Conservation (phyloP, 345 rosid genomes). For the Conringia planisiliqua region DNA sequence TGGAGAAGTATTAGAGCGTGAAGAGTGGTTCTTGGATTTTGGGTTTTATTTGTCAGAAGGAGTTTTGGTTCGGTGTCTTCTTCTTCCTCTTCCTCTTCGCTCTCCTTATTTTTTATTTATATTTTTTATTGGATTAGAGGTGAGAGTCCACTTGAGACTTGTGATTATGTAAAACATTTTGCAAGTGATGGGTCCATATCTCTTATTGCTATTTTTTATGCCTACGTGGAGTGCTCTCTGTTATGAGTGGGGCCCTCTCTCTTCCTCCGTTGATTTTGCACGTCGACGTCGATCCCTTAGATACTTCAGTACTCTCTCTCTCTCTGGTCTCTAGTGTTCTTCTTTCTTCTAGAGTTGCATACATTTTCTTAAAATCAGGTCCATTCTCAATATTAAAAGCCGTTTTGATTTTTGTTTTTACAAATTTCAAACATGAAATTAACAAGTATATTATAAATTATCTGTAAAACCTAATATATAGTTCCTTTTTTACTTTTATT, state of each 20-base stretch:
- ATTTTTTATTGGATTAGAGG: too few species aligned
- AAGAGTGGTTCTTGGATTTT: constrained; percentile 28
- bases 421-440: background rate
- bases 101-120: background rate
- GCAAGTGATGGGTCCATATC: constrained; percentile 48
- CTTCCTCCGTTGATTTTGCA: background rate
- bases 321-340: background rate
- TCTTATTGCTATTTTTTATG: constrained; percentile 19
- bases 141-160: constrained; percentile 5
- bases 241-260: background rate
- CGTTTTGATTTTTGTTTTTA: background rate
- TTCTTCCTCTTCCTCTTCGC: constrained; percentile 27
- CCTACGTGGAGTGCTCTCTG: constrained; percentile 4
- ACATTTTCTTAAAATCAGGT: background rate
- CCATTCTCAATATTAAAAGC: background rate
- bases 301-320: background rate
- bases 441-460: background rate
- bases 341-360: background rate
- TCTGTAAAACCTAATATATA: background rate
- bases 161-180: constrained; percentile 32
- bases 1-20: background rate
- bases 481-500: background rate
- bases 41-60: constrained; percentile 24
- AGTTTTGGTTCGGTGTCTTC: constrained; percentile 29
- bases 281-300: background rate